Evolutionary conservation across 768 basidiomycete species (phyloP), one percentile per base, ranked within the genome.

Genomic region (Gymnopilus dilepis): DNA sequence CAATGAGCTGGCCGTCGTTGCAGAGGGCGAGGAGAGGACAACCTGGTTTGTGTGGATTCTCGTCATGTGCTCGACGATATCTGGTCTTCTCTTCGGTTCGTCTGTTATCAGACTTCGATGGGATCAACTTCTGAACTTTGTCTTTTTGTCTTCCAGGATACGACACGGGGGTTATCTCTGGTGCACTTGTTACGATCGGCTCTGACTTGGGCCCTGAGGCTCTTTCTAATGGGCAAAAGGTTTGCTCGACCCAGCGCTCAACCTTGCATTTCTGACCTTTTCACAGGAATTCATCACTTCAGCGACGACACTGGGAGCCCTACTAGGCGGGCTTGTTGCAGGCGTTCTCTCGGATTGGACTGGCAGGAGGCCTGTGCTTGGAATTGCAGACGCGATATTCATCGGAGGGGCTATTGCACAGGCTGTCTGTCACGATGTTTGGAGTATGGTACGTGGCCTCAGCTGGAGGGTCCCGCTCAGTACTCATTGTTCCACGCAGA

Each of bases 41-140:
- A 89, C 89, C 0, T 84, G 82, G 81, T 92, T 92, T 64, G 85
- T 93, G 2, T 91, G 90, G 89, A 76, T 87, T n/a, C 80, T 94
- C 41, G 91, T 92, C 13, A 72, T 82, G 54, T 86, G 87, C 61
- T 87, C 87, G n/a, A 87, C 88, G 52, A 88, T 93, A 57, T 90
- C 89, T 12, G 91, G 90, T 17, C 72, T 91, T 22, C 79, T 92
- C 6, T 93, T 93, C 61, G 91, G 90, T 90, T 56, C 28, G 87
- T 69, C 12, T 38, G 37, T 11, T 26, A n/a, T 30, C 8, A 11
- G 22, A 13, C 43, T 22, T 26, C 26, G 13, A 17, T 33, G 4
- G 13, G 45, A 34, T 45, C 21, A 13, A 21, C 33, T 56, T 21
- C 57, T 34, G 31, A 37, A 52, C n/a, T n/a, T n/a, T n/a, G n/a